phyloP scores from a whole-genome alignment of 257 asterid genomes.

The Solanum commersonii region DNA sequence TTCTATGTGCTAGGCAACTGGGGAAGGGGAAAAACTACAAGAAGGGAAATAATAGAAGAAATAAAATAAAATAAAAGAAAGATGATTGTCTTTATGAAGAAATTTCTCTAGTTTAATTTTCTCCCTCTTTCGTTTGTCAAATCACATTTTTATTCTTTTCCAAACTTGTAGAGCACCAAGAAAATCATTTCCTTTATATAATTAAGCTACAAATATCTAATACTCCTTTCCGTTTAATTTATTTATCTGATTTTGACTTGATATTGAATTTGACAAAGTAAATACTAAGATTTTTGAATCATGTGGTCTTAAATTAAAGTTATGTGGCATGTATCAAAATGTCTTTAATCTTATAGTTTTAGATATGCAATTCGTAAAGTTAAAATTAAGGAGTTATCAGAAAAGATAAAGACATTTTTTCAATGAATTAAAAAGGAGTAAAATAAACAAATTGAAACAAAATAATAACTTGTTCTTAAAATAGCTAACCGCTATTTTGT shows the following conservation, averaged over 20 bases:
- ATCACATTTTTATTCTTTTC: not conserved
- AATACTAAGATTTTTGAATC: not conserved
- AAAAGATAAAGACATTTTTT: no score
- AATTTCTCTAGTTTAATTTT: not conserved
- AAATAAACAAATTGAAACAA: no score
- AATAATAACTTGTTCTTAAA: not conserved
- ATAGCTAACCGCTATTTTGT: not conserved
- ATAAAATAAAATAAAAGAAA: not conserved
- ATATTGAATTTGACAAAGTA: not conserved
- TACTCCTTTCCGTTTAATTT: rapidly evolving
- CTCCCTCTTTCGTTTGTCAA: not conserved
- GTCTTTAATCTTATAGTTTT: rapidly evolving
- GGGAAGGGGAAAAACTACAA: no score
- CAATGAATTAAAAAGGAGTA: no score
- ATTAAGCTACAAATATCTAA: not conserved
- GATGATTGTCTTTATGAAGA: no score
- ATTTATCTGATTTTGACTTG: not conserved
- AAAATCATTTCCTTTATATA: not conserved
- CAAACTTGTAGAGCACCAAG: not conserved
- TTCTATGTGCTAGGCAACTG: no score
- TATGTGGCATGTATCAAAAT: not conserved
- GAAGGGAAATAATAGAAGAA: no score
- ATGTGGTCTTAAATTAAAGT: not conserved
- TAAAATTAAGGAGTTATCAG: rapidly evolving
- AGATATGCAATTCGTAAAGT: not conserved